phyloP scores from a whole-genome alignment of 768 basidiomycete genomes.

The Leccinum arenicola region DNA sequence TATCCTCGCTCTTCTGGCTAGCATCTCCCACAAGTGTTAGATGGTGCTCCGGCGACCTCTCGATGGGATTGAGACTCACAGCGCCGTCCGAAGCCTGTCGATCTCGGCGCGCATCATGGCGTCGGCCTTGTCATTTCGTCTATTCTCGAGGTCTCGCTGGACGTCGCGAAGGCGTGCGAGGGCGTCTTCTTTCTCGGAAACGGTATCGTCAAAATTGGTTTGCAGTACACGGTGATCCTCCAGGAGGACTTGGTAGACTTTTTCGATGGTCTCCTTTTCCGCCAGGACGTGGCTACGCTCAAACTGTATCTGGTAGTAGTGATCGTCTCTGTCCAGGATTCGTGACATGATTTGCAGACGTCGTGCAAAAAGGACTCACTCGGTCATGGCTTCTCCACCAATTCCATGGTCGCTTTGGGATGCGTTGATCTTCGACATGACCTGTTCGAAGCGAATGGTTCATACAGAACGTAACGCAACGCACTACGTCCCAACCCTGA shows the following conservation, averaged over 20 bases:
- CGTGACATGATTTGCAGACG: constrained; percentile 10
- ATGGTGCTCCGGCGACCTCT: constrained; percentile 2
- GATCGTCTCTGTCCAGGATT: constrained; percentile 63
- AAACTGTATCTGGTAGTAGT: constrained; percentile 82
- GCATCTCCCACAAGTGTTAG: constrained; percentile 31
- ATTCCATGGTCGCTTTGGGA: constrained; percentile 44
- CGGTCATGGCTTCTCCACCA: constrained; percentile 69
- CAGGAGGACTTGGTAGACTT: constrained; percentile 70
- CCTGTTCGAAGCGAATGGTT: constrained; percentile 37
- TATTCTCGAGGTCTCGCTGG: constrained; percentile 56
- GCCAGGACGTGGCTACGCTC: constrained; percentile 72
- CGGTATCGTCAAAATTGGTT: constrained; percentile 70
- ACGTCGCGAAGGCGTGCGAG: constrained; percentile 58
- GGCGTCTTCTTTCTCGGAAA: constrained; percentile 78
- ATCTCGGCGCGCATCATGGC: constrained; percentile 78
- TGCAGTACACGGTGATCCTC: constrained; percentile 77
- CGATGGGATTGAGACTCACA: constrained; percentile 55
- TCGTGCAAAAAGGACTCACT: constrained; percentile 48
- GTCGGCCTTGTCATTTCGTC: constrained; percentile 69
- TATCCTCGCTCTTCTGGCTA: constrained; percentile 94
- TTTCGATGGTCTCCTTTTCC: constrained; percentile 86
- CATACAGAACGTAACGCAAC: not conserved
- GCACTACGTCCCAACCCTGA: not conserved
- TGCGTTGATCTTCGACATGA: constrained; percentile 71
- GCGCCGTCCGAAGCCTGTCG: constrained; percentile 73